Evolutionary conservation across 1,284 basidiomycete species (phyloP), one percentile per base, ranked within the genome.

Genomic region (Tausonia pullulans): DNA sequence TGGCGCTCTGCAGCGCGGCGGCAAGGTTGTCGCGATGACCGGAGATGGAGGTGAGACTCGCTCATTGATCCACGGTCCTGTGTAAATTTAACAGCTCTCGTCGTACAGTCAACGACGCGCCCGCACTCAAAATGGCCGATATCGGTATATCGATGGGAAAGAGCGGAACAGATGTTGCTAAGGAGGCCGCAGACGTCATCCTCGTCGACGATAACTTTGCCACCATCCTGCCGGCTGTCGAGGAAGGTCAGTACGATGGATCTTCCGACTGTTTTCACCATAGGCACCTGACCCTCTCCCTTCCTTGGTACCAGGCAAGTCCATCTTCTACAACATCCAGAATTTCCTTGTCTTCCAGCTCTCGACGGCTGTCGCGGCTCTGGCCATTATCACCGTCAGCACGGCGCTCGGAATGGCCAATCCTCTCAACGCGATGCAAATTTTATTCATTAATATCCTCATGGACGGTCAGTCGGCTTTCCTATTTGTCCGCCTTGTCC

Each of bases 111-210:
- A 98, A 98, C 74, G 95, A 98, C 72, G 92, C 95, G 0, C 94
- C 94, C 5, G 94, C 94, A 16, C 79, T 98, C 68, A 96, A 95
- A 77, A 92, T 94, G 88, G 94, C 95, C 3, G 94, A 98, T 73
- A 98, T 98, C 70, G 95, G 95, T 39, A 86, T 98, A 60, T 89
- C 90, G 51, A 98, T 98, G 94, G 95, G 95, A 65, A 90, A 88
- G 76, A 88, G 87, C 66, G 95, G 94, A 3, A 98, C 95, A 3
- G 95, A 98, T 72, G 95, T 98, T 6, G 94, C 95, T 41, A 98
- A 98, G 77, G 94, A 98, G 78, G 94, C 95, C 2, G 93, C 94
- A 3, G 92, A 98, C 76, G 86, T 96, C 69, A 97, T 98, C 70
- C 83, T 98, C 14, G 94, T 97, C 50, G 93, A 98, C 73, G 95